Evolutionary conservation across 345 rosid species (phyloP), one percentile per base, ranked within the genome.

Genomic region (Nephelium lappaceum): DNA sequence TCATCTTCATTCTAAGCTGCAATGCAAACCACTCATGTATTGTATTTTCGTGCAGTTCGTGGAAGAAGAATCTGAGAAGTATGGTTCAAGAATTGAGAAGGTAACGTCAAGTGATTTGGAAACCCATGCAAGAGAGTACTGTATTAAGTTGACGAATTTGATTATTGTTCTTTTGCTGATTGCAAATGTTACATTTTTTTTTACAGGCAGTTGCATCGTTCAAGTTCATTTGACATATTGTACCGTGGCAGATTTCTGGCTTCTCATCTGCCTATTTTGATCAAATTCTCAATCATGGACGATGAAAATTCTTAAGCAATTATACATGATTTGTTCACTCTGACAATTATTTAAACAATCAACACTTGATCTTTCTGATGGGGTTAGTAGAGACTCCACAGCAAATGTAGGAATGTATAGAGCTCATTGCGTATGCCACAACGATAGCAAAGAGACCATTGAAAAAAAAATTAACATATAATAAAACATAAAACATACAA

Each of bases 141-240:
- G 31, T 19, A 23, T 25, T 25, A 36, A 16, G 53, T 42, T 36
- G 69, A 12, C 72, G 63, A 41, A 47, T 62, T 58, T 10, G 71
- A 45, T 68, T 14, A 10, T 31, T n/a, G 14, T 31, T 61, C 21
- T 23, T 69, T 70, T 55, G 42, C 81, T 70, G 58, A 24, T 76
- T 70, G 73, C 58, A 23, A 31, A 64, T 25, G 38, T 38, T 45
- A 15, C 55, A 11, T 60, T n/a, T 41, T 23, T 27, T 61, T 31
- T 80, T 84, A 86, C 92, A 95, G 98, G 87, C 83, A 36, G 91
- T 93, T 77, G 80, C 89, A 65, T 93, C 99, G 78, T 93, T 92
- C 89, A 86, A 60, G 76, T 93, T 95, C 83, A 88, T 79, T 31
- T 92, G 89, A 93, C 8, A 55, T 14, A 61, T 31, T 8, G 11